Evolutionary conservation across 2,329 filamentous ascomycete genomes (phyloP).

Genomic region (Clarireedia paspali): DNA sequence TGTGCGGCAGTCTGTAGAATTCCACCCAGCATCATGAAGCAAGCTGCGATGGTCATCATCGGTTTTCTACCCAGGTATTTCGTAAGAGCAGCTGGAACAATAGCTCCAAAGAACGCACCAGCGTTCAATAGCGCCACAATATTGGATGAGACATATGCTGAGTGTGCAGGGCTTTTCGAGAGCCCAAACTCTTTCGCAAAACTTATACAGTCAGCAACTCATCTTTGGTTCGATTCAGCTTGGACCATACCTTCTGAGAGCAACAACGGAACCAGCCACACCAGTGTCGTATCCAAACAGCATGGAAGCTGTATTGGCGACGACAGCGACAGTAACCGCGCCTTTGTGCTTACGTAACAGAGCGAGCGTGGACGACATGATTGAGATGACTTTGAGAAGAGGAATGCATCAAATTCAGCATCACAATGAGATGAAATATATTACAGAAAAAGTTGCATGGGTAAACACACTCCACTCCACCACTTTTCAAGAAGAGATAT

Average conservation of each 20-base stretch:
- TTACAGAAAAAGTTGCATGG: no score
- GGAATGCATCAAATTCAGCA: no score
- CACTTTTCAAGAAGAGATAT: no score
- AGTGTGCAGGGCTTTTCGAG: slow-evolving; percentile 9
- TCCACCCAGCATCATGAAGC: slow-evolving; percentile 31
- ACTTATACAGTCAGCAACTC: background rate
- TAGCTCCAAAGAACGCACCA: slow-evolving; percentile 44
- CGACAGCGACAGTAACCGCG: slow-evolving; percentile 14
- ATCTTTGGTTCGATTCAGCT: background rate
- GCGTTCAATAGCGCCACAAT: slow-evolving; percentile 43
- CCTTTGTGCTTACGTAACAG: slow-evolving; percentile 13
- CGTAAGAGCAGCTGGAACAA: slow-evolving; percentile 40
- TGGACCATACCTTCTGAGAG: slow-evolving; percentile 12
- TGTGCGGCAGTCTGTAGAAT: slow-evolving; percentile 15
- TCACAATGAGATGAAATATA: no score
- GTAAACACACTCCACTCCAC: no score
- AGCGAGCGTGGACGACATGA: slow-evolving; percentile 2
- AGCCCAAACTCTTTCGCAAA: slow-evolving; percentile 9
- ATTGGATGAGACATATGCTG: slow-evolving; percentile 25
- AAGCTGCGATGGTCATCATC: slow-evolving; percentile 36
- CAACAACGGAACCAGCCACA: slow-evolving; percentile 18
- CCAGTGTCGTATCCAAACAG: slow-evolving; percentile 22
- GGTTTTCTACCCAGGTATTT: slow-evolving; percentile 38
- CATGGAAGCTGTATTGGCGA: slow-evolving; percentile 17
- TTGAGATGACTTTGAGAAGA: background rate